Evolutionary conservation across 495 filamentous ascomycete species (phyloP).

Genomic region (Penicillium cinerascens): DNA sequence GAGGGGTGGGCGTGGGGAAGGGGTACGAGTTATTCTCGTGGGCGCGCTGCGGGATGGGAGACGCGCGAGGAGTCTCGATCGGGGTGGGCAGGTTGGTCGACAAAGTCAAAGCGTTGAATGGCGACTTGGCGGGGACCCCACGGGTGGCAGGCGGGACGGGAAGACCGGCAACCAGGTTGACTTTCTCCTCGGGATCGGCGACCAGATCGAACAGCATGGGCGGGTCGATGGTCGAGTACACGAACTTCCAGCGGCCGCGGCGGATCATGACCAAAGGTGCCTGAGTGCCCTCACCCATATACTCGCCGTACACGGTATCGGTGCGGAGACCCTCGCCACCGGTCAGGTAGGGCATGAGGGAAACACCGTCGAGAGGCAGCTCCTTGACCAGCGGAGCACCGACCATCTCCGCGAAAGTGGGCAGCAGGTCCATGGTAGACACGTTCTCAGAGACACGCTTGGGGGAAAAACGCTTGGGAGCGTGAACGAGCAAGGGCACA

Average conservation of each 20-base stretch:
- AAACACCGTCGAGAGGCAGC: conserved; percentile 74
- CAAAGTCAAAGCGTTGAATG: conserved; percentile 5
- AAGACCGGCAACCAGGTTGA: conserved; percentile 58
- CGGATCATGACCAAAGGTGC: conserved; percentile 89
- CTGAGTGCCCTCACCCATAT: conserved; percentile 83
- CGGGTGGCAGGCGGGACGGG: conserved; percentile 15
- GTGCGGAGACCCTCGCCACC: conserved; percentile 50
- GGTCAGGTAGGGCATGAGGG: conserved; percentile 66
- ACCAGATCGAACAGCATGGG: conserved; percentile 74
- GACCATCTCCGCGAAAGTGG: conserved; percentile 78
- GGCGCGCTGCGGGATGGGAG: conserved; percentile 30
- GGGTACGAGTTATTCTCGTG: conserved; percentile 31
- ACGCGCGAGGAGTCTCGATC: conserved; percentile 31
- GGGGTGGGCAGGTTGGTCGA: conserved; percentile 39
- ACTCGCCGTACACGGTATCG: conserved; percentile 82
- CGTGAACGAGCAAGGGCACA: conserved; percentile 74
- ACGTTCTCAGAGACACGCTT: conserved; percentile 71
- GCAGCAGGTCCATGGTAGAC: conserved; percentile 79
- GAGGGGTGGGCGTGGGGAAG: conserved; percentile 36
- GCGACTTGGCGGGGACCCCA: conserved; percentile 13
- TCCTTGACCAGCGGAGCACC: conserved; percentile 57
- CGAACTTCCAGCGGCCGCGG: conserved; percentile 77
- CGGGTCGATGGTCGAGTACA: conserved; percentile 74
- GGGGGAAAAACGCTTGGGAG: conserved; percentile 64
- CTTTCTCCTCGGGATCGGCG: conserved; percentile 67